Conservation (phyloP, 106 monocot species). For the Dendrobium catenatum region DNA sequence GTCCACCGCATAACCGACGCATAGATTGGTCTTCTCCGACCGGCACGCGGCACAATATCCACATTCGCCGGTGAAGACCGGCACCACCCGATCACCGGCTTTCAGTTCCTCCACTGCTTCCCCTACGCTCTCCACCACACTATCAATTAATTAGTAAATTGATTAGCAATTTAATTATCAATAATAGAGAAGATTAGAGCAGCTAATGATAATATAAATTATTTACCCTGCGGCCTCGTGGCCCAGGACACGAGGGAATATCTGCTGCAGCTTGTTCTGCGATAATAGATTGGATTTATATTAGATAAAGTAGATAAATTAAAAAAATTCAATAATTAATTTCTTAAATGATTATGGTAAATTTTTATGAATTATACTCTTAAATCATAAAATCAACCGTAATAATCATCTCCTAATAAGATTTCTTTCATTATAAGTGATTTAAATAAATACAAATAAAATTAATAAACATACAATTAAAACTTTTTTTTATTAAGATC, state of each 20-base stretch:
- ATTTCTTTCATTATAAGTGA: too few species aligned
- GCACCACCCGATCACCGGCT: slow-evolving; percentile 62
- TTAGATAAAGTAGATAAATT: background rate
- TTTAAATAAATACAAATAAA: too few species aligned
- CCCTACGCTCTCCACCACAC: slow-evolving; percentile 82
- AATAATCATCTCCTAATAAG: too few species aligned
- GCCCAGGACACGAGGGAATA: slow-evolving; percentile 63
- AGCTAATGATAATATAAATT: background rate
- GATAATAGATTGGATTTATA: background rate
- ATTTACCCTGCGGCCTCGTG: slow-evolving; percentile 73
- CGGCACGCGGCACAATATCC: slow-evolving; percentile 36
- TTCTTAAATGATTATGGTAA: too few species aligned
- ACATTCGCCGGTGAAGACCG: slow-evolving; percentile 81
- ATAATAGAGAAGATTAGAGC: background rate
- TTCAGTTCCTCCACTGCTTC: slow-evolving; percentile 60
- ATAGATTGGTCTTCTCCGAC: slow-evolving; percentile 49
- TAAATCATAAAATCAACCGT: too few species aligned
- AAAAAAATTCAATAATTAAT: too few species aligned
- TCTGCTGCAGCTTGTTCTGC: slow-evolving; percentile 47
- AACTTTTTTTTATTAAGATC: too few species aligned
- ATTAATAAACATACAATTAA: too few species aligned
- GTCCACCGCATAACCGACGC: slow-evolving; percentile 40
- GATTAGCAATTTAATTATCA: background rate
- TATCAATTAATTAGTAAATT: slow-evolving; percentile 1
- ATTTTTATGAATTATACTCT: too few species aligned